Evolutionary conservation across 345 rosid genomes (phyloP), one percentile per base, ranked within the genome.

Genomic region (Barbarea vulgaris): DNA sequence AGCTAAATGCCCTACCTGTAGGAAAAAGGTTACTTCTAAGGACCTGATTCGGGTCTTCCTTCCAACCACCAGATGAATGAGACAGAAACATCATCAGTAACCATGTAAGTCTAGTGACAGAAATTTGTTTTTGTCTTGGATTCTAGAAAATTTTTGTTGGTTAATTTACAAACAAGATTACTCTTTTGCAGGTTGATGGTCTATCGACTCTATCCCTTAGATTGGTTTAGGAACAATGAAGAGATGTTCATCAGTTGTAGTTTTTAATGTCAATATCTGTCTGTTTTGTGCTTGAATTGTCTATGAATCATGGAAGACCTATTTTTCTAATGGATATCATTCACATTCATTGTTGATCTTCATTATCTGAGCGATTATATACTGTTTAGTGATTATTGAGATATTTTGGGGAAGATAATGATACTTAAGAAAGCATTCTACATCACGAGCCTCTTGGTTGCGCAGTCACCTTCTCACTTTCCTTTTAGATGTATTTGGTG

Each of bases 31-130:
- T 13, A 61, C 79, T n/a, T 58, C 24, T 27, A 92, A 80, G 72
- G 91, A 86, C 24, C 87, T 96, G 66, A 89, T 91, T 53, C 82
- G 99, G 76, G 87, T 96, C 65, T 93, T 88, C 84, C 97, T 96
- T 72, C 99, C 99, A 59, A 70, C 95, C 30, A 81, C 88, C 48
- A 78, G 79, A 73, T 82, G 81, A 81, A 62, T 73, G 60, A 52
- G 74, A 76, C 70, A 63, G 51, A 53, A 27, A 27, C 64, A n/a
- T 67, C 69, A 71, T 48, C 27, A 74, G 41, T 46, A 47, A 36
- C 64, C 64, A 57, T 34, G 83, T 83, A 39, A 77, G 82, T 55
- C 9, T 34, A 55, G n/a, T 37, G 47, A 3, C 10, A 18, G 24
- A 12, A 1, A 1, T 36, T 6, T 58, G 11, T 34, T 53, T 37